Percentiles rank a stretch among this genome's conserved stretches.
Evolutionary conservation across 345 rosid genomes (phyloP).

Genomic region (Pugionium cornutum): DNA sequence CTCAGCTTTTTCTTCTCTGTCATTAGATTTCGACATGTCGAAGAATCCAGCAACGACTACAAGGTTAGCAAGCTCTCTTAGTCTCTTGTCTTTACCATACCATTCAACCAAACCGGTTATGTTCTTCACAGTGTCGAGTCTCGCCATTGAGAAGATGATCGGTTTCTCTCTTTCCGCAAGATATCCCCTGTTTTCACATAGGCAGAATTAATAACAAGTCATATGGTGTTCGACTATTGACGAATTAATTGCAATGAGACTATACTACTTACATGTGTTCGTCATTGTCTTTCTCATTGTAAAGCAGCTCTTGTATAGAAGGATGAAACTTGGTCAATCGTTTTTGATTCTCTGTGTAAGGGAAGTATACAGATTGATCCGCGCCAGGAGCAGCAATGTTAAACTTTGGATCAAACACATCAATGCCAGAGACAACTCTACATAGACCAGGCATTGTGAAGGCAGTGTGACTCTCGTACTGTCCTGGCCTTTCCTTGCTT

Average conservation of each 20-base stretch:
- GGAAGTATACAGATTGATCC: slow-evolving; percentile 92
- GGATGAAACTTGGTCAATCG: slow-evolving; percentile 64
- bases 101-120: slow-evolving; percentile 84
- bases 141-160: slow-evolving; percentile 97
- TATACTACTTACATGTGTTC: slow-evolving; percentile 68
- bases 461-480: slow-evolving; percentile 80
- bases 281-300: slow-evolving; percentile 56
- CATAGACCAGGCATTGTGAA: slow-evolving; percentile 93
- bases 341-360: slow-evolving; percentile 55
- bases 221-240: not conserved
- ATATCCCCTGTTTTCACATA: slow-evolving; percentile 60
- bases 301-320: slow-evolving; percentile 74
- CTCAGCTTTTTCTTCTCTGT: slow-evolving; percentile 87
- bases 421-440: slow-evolving; percentile 86
- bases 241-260: not conserved
- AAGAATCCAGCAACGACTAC: slow-evolving; percentile 93
- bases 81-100: slow-evolving; percentile 83
- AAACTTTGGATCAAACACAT: slow-evolving; percentile 89
- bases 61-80: slow-evolving; percentile 76
- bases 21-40: slow-evolving; percentile 70
- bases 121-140: slow-evolving; percentile 89
- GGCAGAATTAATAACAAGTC: not conserved
- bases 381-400: slow-evolving; percentile 95
- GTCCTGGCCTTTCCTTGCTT: slow-evolving; percentile 84
- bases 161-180: slow-evolving; percentile 77